Evolutionary conservation across 495 filamentous ascomycete species (phyloP).

Genomic region (Penicillium ucsense): DNA sequence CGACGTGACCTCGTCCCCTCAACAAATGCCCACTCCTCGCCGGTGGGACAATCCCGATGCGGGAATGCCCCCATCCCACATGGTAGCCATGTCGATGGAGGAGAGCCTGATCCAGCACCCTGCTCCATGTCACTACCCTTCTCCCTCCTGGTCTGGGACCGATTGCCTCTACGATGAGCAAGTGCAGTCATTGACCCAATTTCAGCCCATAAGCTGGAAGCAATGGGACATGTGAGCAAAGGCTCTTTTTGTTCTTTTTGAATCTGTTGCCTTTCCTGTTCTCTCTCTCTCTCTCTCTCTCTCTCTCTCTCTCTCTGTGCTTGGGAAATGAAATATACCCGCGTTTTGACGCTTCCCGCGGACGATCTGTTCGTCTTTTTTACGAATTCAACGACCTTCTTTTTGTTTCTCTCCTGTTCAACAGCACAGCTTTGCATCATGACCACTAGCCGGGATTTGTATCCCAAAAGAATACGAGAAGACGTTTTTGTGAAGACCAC

Average conservation of each 20-base stretch:
- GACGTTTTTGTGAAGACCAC: too few relatives aligned
- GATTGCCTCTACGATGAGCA: conserved; percentile 34
- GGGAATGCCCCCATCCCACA: conserved; percentile 18
- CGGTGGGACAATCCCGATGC: conserved; percentile 27
- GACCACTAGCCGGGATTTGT: too few relatives aligned
- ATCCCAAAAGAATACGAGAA: too few relatives aligned
- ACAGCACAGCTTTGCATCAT: too few relatives aligned
- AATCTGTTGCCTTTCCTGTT: too few relatives aligned
- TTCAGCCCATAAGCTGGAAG: conserved; percentile 24
- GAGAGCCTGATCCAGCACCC: conserved; percentile 29
- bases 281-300: too few relatives aligned
- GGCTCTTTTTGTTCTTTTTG: not conserved
- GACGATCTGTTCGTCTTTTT: too few relatives aligned
- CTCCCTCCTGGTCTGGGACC: conserved; percentile 30
- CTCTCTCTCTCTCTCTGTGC: too few relatives aligned
- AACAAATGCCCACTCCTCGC: conserved; percentile 25
- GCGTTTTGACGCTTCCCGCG: too few relatives aligned
- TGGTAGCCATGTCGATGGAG: conserved; percentile 27
- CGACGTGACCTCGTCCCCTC: conserved; percentile 29
- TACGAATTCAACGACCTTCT: too few relatives aligned
- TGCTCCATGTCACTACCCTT: conserved; percentile 34
- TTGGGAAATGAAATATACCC: too few relatives aligned
- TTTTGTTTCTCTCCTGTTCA: too few relatives aligned
- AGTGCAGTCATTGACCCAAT: conserved; percentile 18
- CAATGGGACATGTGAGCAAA: conserved; percentile 21